Conservation (phyloP, 805 yeast species). For the Lachancea sp. region DNA sequence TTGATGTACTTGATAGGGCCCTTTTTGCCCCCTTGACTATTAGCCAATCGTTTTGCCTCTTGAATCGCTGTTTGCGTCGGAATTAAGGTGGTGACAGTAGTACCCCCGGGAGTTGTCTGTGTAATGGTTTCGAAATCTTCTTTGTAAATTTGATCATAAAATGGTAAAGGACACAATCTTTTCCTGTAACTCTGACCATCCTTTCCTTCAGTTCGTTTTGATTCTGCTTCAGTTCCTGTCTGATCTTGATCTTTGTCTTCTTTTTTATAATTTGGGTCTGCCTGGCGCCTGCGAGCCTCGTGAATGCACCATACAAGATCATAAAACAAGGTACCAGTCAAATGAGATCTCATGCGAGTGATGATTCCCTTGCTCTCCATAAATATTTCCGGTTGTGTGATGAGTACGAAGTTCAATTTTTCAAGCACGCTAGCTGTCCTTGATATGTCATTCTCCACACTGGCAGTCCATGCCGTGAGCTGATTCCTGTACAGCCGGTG, state of each 20-base stretch:
- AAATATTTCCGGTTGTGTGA: conserved; percentile 81
- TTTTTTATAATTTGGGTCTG: conserved; percentile 35
- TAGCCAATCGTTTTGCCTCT: conserved; percentile 27
- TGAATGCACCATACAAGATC: conserved; percentile 93
- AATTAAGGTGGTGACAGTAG: conserved; percentile 80
- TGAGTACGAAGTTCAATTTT: conserved; percentile 76
- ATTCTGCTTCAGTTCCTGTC: conserved; percentile 10
- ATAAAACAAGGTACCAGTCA: conserved; percentile 84
- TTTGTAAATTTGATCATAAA: conserved; percentile 81
- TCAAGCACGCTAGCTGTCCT: conserved; percentile 88
- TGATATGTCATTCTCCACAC: conserved; percentile 79
- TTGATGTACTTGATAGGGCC: conserved; percentile 47
- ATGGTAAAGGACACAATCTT: conserved; percentile 69
- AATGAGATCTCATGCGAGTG: conserved; percentile 82
- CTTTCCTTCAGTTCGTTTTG: conserved; percentile 23
- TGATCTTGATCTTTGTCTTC: conserved; percentile 1
- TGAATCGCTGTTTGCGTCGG: conserved; percentile 75
- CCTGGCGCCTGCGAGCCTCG: conserved; percentile 75
- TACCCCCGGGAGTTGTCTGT: conserved; percentile 86
- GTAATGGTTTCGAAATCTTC: conserved; percentile 84
- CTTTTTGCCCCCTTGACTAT: conserved; percentile 16
- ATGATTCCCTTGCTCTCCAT: conserved; percentile 69
- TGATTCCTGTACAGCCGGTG: conserved; percentile 84
- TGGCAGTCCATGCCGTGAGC: conserved; percentile 81
- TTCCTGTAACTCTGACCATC: conserved; percentile 22